These are phyloP conservation scores for Pyrenopolyporus hunteri DNA, from an alignment of 495 filamentous ascomycete species.

Conservation along the genomic window DNA sequence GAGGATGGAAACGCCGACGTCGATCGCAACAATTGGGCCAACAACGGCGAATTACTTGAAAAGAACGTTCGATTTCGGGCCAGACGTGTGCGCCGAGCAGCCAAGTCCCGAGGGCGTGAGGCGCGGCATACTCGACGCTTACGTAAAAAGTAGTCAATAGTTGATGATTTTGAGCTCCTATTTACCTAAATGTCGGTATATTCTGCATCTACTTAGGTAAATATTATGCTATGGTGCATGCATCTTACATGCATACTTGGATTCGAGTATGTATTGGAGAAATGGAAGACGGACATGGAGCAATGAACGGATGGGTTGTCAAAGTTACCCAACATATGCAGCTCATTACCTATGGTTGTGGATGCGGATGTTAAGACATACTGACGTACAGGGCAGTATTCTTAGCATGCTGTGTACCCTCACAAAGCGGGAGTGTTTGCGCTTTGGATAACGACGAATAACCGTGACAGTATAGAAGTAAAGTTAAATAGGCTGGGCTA, in stretches of 20 bases:
- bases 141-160: neutral
- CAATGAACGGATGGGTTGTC: too few relatives aligned
- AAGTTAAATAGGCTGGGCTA: too few relatives aligned
- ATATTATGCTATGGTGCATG: too few relatives aligned
- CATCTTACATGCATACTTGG: too few relatives aligned
- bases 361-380: neutral
- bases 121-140: conserved; percentile 65
- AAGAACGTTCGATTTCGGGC: conserved; percentile 68
- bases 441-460: too few relatives aligned
- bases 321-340: too few relatives aligned
- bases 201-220: too few relatives aligned
- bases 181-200: too few relatives aligned
- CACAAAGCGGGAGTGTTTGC: neutral
- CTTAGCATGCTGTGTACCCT: conserved; percentile 4
- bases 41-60: conserved; percentile 82
- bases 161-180: neutral
- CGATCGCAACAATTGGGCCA: conserved; percentile 88
- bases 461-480: too few relatives aligned
- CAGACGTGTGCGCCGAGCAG: conserved; percentile 80
- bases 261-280: neutral
- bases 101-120: conserved; percentile 87
- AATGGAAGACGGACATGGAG: too few relatives aligned
- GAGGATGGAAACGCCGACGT: conserved; percentile 49
- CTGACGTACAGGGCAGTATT: neutral
- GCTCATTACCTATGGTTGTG: neutral